Base-by-base conservation (phyloP, 441 rosid genomes). In the Gossypium gossypioides region DNA sequence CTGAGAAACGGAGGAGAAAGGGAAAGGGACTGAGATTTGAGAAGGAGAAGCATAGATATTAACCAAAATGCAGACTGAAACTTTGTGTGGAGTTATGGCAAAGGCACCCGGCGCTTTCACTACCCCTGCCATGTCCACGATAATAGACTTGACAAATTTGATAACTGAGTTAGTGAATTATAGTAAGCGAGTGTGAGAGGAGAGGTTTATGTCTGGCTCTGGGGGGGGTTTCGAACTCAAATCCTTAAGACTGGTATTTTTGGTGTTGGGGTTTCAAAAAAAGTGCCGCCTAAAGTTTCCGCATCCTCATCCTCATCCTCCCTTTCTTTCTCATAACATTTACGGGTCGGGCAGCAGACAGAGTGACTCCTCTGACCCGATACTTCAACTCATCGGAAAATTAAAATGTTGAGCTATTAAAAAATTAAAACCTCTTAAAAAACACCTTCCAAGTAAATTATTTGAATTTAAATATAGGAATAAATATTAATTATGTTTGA, bases 1-100 rank as follows among this genome's bases (percentile, higher is more conserved):
- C 74, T 95, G 93, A 68, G 97, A 82, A 63, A 92, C 87, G 24
- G 97, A 84, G 56, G 91, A 76, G 84, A 90, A 91, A 77, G 88
- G 85, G 73, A 87, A 87, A 2, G 93, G 93, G 27, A 83, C 81
- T 37, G 86, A 74, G 60, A 84, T 69, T 74, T 85, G 88, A 34
- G 87, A 76, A 12, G 98, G 92, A 3, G 91, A 85, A 2, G 96
- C 90, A 74, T 94, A 90, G 73, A 87, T 60, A 80, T 95, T 92
- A 37, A 92, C 81, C 19, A 92, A 90, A 73, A 89, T 71, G 80
- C 96, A 95, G 51, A 89, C 79, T 27, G 99, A 92, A 64, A 89
- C 86, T 76, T 91, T 92, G 85, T 95, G 99, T 27, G 97, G 99
- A 6, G 97, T 92, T 9, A 94, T 46, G 1, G 81, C 71, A 63